Conservation (phyloP, 768 basidiomycete genomes). For the Russula sp. region DNA sequence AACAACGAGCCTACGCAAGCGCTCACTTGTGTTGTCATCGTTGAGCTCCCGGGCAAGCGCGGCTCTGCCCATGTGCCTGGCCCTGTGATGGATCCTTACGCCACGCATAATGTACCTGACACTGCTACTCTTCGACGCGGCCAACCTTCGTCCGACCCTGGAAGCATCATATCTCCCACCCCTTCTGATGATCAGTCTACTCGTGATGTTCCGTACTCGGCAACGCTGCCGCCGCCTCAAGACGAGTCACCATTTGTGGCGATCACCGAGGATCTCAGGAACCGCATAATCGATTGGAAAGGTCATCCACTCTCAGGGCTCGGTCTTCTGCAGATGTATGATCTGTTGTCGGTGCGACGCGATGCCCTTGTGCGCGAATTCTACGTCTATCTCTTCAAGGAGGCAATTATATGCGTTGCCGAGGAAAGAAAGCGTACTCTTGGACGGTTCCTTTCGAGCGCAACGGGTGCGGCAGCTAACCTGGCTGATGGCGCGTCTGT, state of each 20-base stretch:
- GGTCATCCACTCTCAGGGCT: constrained; percentile 87
- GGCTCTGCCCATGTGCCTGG: constrained; percentile 28
- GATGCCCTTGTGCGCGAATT: constrained; percentile 90
- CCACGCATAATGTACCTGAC: constrained; percentile 20
- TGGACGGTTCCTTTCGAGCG: constrained; percentile 63
- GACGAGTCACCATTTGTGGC: constrained; percentile 73
- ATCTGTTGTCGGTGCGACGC: constrained; percentile 81
- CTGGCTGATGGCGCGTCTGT: constrained; percentile 43
- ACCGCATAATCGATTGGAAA: constrained; percentile 94
- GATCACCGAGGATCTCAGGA: constrained; percentile 84
- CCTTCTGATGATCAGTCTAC: constrained; percentile 11
- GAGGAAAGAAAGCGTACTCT: constrained; percentile 87
- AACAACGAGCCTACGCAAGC: constrained; percentile 68
- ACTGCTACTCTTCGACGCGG: constrained; percentile 26
- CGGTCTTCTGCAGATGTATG: constrained; percentile 87
- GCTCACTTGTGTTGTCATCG: constrained; percentile 87
- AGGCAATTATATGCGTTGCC: constrained; percentile 93
- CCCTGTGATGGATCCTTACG: constrained; percentile 42
- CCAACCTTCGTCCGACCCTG: constrained; percentile 32
- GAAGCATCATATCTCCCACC: constrained; percentile 21
- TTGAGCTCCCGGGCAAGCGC: constrained; percentile 84
- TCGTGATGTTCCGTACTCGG: constrained; percentile 10
- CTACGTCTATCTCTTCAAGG: constrained; percentile 93
- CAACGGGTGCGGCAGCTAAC: constrained; percentile 37
- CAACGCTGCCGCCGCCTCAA: constrained; percentile 19